Percentiles rank a stretch among this genome's conserved stretches.
Evolutionary conservation across 2,329 filamentous ascomycete species (phyloP).

Genomic region (Fusarium euwallaceae): DNA sequence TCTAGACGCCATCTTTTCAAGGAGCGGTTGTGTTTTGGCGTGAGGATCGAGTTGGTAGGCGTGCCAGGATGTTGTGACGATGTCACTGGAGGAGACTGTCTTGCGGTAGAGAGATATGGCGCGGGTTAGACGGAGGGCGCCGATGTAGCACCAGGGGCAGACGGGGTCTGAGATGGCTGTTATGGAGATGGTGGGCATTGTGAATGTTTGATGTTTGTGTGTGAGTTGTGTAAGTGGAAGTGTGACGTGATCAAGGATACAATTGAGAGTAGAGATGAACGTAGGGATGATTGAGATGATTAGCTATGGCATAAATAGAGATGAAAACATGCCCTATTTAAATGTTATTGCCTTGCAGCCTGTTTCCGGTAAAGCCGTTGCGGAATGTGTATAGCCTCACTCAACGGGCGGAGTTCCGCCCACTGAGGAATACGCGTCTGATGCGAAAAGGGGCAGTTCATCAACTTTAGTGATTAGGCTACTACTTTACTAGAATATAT

Average conservation of each 20-base stretch:
- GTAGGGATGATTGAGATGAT: not conserved
- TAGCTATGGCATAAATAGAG: not conserved
- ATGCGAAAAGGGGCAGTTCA: not conserved
- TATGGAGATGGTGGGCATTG: slow-evolving; percentile 82
- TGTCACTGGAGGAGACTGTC: slow-evolving; percentile 73
- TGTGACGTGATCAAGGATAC: not conserved
- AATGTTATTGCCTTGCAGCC: not conserved
- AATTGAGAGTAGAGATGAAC: too few species aligned
- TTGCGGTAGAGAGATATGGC: slow-evolving; percentile 77
- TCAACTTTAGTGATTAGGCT: not conserved
- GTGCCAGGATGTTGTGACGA: slow-evolving; percentile 79
- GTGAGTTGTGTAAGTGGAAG: not conserved
- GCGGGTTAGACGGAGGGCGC: slow-evolving; percentile 79
- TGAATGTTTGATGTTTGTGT: slow-evolving; percentile 11
- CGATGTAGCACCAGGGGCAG: slow-evolving; percentile 85
- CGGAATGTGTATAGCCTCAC: slow-evolving; percentile 5
- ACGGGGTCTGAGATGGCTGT: slow-evolving; percentile 85
- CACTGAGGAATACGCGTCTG: not conserved
- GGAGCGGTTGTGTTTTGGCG: slow-evolving; percentile 62
- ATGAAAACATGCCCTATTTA: not conserved
- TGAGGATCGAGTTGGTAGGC: slow-evolving; percentile 86
- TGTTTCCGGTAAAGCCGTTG: not conserved
- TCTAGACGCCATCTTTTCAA: slow-evolving; percentile 68
- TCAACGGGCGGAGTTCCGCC: slow-evolving; percentile 44
- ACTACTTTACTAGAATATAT: not conserved